phyloP scores from a whole-genome alignment of 352 stramenopile species.

The Phytopythium boreale region DNA sequence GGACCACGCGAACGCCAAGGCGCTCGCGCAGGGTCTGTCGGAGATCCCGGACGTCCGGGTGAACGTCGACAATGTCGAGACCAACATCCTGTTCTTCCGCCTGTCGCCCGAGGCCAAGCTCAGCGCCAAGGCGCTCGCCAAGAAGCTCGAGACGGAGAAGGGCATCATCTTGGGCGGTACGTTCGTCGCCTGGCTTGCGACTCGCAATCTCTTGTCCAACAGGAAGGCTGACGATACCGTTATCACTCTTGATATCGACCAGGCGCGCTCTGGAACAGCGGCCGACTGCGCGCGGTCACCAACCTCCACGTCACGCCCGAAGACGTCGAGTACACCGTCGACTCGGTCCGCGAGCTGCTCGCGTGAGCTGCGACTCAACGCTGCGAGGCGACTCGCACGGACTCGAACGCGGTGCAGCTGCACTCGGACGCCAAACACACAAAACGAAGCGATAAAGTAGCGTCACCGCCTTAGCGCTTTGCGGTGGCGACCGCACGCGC shows the following conservation, averaged over 20 bases:
- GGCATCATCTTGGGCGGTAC: conserved; percentile 44
- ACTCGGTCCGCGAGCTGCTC: conserved; percentile 40
- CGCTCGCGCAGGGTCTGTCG: conserved; percentile 46
- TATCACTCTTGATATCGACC: conserved; percentile 7
- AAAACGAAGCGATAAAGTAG: background rate
- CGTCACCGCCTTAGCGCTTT: too few species aligned
- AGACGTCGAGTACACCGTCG: conserved; percentile 45
- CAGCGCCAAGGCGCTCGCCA: conserved; percentile 27
- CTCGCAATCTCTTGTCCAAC: background rate
- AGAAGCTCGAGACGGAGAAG: conserved; percentile 40
- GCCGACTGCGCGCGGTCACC: conserved; percentile 44
- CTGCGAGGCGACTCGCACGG: too few species aligned
- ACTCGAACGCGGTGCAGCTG: too few species aligned
- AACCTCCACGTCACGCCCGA: conserved; percentile 52
- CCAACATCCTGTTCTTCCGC: conserved; percentile 78
- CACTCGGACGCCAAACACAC: too few species aligned
- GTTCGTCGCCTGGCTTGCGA: background rate
- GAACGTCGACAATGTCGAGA: conserved; percentile 50
- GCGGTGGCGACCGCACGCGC: too few species aligned
- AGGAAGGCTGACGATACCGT: background rate
- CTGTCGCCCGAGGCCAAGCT: conserved; percentile 40
- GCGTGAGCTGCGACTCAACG: conserved; percentile 14
- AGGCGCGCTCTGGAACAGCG: conserved; percentile 36
- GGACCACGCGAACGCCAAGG: conserved; percentile 66
- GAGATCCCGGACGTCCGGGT: conserved; percentile 52